Base-by-base conservation (phyloP, 306 rosid species). In the Rosa persica region DNA sequence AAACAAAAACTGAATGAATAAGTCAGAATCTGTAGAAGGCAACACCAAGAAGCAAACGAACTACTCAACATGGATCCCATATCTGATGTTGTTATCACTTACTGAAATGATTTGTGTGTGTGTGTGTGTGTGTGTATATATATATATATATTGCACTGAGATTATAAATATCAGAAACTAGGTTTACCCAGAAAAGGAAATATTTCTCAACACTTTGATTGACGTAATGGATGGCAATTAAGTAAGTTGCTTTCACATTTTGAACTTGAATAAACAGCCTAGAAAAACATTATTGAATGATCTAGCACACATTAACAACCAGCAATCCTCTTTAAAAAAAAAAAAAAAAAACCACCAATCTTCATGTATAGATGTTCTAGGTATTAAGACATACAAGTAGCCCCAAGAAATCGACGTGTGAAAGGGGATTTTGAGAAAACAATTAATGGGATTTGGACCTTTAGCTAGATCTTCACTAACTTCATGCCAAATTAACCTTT, bases 31-130 rank as follows among this genome's bases (percentile, higher is more conserved):
- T 64, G n/a, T 5, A 64, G 43, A 34, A 64, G 9, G 43, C 69
- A 64, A 64, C 69, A 64, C 42, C 71, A 40, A 40, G 27, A 67
- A 38, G 71, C 47, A 67, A 67, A 67, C 47, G 27, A 67, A 67
- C 71, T 8, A 39, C 71, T 73, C 58, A 54, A 54, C 38, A 17
- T 73, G 76, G 76, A 17, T 73, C 67, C 19, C 67, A 54, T 12
- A 54, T 38, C 54, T 40, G 51, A 25, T 54, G 69, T 54, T 22
- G 6, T 22, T 10, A 36, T 72, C 12, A 72, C 20, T 5, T 30
- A 5, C 42, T 73, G 9, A 16, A 42, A 22, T 34, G 15, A 42
- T 1, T 8, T 25, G 13, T n/a, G n/a, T n/a, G n/a, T n/a, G n/a
- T n/a, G n/a, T n/a, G n/a, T n/a, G n/a, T n/a, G n/a, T n/a, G n/a